Evolutionary conservation across 2,329 filamentous ascomycete species (phyloP).

Genomic region (Xylaria sp.): DNA sequence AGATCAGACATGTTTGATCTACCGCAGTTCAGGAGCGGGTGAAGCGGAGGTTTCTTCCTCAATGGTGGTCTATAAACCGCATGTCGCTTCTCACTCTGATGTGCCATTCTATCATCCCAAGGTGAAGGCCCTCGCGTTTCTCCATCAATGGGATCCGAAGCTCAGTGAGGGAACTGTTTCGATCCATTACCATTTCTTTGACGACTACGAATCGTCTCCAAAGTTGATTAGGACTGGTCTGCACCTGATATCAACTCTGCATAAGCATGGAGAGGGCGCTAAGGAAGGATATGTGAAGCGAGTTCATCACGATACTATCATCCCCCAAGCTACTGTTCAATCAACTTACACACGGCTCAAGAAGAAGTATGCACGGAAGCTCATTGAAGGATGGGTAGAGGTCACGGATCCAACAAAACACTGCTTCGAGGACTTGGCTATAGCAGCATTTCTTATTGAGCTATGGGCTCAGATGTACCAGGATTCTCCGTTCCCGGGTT

Average conservation of each 20-base stretch:
- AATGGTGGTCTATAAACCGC: constrained; percentile 82
- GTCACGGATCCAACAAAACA: constrained; percentile 89
- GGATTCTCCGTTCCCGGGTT: constrained; percentile 75
- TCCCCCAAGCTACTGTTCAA: constrained; percentile 82
- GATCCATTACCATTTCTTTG: constrained; percentile 69
- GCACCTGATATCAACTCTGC: constrained; percentile 73
- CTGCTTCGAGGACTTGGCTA: constrained; percentile 92
- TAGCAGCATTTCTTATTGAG: constrained; percentile 92
- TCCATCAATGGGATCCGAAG: constrained; percentile 72
- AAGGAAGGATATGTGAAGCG: constrained; percentile 79
- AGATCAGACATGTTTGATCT: constrained; percentile 85
- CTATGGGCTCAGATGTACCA: constrained; percentile 88
- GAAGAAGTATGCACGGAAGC: constrained; percentile 74
- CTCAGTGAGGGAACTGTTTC: constrained; percentile 63
- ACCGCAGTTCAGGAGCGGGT: constrained; percentile 53
- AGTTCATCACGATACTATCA: constrained; percentile 83
- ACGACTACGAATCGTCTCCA: constrained; percentile 45
- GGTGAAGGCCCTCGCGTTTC: constrained; percentile 78
- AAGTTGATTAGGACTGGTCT: constrained; percentile 75
- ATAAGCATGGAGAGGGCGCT: constrained; percentile 78
- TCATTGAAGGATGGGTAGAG: constrained; percentile 86
- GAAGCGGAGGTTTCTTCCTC: constrained; percentile 58
- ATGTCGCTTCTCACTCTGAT: constrained; percentile 68
- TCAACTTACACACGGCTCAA: constrained; percentile 86
- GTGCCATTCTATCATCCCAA: constrained; percentile 91